These are phyloP conservation scores for Penicillium diatomitis DNA, from an alignment of 495 filamentous ascomycete genomes.

Conservation along the genomic window DNA sequence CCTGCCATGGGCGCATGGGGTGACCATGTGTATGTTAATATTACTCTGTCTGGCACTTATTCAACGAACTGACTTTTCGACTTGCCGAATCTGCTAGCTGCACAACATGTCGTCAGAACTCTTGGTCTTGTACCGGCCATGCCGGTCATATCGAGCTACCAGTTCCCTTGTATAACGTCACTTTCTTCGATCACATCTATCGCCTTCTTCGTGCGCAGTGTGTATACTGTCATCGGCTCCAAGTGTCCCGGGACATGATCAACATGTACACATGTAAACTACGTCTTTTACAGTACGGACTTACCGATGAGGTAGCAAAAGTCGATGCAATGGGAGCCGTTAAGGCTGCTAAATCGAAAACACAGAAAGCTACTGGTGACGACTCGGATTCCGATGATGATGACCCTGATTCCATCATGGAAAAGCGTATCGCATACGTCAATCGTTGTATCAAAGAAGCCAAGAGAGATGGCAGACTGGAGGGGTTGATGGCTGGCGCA, in stretches of 20 bases:
- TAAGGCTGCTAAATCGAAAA: constrained; percentile 20
- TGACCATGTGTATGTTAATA: constrained; percentile 59
- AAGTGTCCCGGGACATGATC: constrained; percentile 60
- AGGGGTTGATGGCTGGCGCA: constrained; percentile 44
- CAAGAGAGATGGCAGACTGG: constrained; percentile 34
- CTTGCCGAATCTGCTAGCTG: constrained; percentile 49
- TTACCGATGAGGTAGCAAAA: constrained; percentile 62
- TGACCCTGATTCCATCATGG: constrained; percentile 54
- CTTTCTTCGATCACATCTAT: constrained; percentile 84
- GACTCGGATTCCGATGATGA: constrained; percentile 48
- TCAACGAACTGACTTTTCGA: constrained; percentile 4
- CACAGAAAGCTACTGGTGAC: constrained; percentile 27
- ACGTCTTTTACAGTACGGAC: constrained; percentile 72
- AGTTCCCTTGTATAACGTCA: constrained; percentile 83
- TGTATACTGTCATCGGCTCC: constrained; percentile 77
- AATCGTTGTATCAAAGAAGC: constrained; percentile 50
- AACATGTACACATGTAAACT: constrained; percentile 78
- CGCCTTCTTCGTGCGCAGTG: constrained; percentile 79
- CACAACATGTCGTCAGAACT: constrained; percentile 75
- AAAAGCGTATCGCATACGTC: constrained; percentile 61
- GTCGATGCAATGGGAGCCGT: constrained; percentile 48
- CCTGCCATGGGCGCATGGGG: constrained; percentile 85
- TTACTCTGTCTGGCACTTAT: background rate
- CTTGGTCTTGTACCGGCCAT: constrained; percentile 80
- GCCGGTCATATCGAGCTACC: constrained; percentile 92